Conservation (phyloP, 768 basidiomycete genomes). For the Sarcomyxa edulis region DNA sequence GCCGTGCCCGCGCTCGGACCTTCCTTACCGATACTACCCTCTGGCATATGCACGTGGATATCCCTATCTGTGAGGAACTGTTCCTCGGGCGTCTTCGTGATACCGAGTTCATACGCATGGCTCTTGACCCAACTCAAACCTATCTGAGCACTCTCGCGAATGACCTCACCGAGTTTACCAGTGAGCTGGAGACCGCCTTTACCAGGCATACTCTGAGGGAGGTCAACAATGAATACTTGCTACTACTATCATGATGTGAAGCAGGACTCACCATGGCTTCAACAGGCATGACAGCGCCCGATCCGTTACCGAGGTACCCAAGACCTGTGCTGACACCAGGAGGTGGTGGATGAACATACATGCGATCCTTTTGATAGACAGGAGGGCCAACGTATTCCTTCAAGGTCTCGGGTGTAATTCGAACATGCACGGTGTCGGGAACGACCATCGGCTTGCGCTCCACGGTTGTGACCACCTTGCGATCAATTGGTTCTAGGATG, state of each 20-base stretch:
- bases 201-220: slow-evolving; percentile 86
- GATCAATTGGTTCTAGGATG: slow-evolving; percentile 20
- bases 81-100: slow-evolving; percentile 65
- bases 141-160: slow-evolving; percentile 94
- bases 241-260: not conserved
- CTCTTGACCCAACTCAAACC: slow-evolving; percentile 90
- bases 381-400: slow-evolving; percentile 97
- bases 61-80: slow-evolving; percentile 83
- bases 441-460: slow-evolving; percentile 78
- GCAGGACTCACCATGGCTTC: slow-evolving; percentile 74
- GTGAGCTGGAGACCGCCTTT: slow-evolving; percentile 90
- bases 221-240: slow-evolving; percentile 4
- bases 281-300: slow-evolving; percentile 95
- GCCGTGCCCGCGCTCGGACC: slow-evolving; percentile 97
- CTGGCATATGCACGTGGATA: slow-evolving; percentile 96
- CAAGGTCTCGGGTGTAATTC: slow-evolving; percentile 80
- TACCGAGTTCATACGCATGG: slow-evolving; percentile 85
- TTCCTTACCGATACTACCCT: slow-evolving; percentile 89
- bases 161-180: slow-evolving; percentile 97
- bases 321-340: slow-evolving; percentile 93
- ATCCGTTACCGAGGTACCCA: slow-evolving; percentile 94
- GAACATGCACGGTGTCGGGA: slow-evolving; percentile 72
- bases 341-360: slow-evolving; percentile 79
- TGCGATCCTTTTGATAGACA: slow-evolving; percentile 89
- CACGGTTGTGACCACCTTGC: slow-evolving; percentile 65